Evolutionary conservation across 202 grass and related monocot species (phyloP).

Genomic region (Schoenoplectus triqueter): DNA sequence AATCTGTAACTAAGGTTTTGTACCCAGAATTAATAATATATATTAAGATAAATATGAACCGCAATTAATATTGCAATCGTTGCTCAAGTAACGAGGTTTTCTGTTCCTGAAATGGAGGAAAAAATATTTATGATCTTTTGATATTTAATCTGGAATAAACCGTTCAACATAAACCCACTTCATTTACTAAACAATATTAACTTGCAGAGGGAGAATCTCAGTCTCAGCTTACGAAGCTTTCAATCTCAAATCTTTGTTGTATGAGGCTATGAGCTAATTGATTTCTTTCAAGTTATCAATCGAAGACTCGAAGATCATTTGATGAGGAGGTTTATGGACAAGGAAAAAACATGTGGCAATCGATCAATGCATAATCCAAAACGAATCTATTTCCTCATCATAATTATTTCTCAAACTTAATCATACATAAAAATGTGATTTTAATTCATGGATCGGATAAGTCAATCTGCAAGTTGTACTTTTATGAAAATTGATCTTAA

Average conservation of each 20-base stretch:
- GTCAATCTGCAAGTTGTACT: background rate
- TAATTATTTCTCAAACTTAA: background rate
- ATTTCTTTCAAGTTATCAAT: conserved; percentile 5
- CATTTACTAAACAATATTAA: background rate
- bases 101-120: too few relatives aligned
- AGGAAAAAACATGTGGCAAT: conserved; percentile 12
- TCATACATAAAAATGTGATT: background rate
- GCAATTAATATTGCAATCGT: too few relatives aligned
- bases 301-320: background rate
- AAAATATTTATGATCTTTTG: background rate
- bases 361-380: conserved; percentile 14
- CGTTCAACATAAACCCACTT: background rate
- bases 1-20: background rate
- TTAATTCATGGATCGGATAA: background rate
- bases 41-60: background rate
- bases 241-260: background rate
- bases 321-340: conserved; percentile 32
- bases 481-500: background rate
- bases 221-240: background rate
- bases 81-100: too few relatives aligned
- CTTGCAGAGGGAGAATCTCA: background rate
- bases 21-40: background rate
- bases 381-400: background rate
- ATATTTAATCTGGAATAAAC: background rate
- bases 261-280: background rate